Conservation (phyloP, 1,139 yeast genomes). For the Lizanozyma gosingica region DNA sequence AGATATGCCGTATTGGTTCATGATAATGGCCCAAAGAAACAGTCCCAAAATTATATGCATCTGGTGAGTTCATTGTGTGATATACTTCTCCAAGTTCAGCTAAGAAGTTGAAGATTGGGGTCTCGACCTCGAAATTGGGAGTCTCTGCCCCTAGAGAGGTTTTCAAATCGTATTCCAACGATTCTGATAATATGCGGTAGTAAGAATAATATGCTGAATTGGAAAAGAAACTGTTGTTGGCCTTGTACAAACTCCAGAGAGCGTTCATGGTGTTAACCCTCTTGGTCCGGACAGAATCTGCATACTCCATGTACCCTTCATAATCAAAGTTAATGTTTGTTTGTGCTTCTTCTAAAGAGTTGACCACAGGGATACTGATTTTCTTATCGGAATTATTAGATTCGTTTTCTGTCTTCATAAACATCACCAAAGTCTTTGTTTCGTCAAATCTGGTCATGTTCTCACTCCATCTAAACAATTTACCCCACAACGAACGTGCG, state of each 20-base stretch:
- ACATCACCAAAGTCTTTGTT: slow-evolving; percentile 16
- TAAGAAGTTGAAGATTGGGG: not conserved
- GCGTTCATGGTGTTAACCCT: slow-evolving; percentile 21
- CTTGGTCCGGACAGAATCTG: slow-evolving; percentile 17
- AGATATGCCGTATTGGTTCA: slow-evolving; percentile 5
- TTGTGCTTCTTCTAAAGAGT: slow-evolving; percentile 19
- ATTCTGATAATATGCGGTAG: not conserved
- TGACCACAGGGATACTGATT: not conserved
- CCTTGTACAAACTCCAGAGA: slow-evolving; percentile 25
- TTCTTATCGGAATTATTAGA: not conserved
- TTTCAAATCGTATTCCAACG: not conserved
- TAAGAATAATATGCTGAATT: not conserved
- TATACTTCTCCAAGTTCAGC: not conserved
- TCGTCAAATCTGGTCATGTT: slow-evolving; percentile 19
- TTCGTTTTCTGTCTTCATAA: slow-evolving; percentile 4
- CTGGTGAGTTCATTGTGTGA: not conserved
- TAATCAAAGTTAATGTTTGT: slow-evolving; percentile 31
- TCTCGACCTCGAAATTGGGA: not conserved
- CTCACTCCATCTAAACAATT: slow-evolving; percentile 30
- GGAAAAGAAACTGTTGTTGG: slow-evolving; percentile 18
- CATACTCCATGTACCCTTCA: slow-evolving; percentile 25
- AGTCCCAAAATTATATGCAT: not conserved
- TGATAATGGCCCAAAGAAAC: not conserved
- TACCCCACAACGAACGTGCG: slow-evolving; percentile 27
- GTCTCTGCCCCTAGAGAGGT: not conserved